Evolutionary conservation across 306 rosid species (phyloP).

Genomic region (Begonia peltatifolia): DNA sequence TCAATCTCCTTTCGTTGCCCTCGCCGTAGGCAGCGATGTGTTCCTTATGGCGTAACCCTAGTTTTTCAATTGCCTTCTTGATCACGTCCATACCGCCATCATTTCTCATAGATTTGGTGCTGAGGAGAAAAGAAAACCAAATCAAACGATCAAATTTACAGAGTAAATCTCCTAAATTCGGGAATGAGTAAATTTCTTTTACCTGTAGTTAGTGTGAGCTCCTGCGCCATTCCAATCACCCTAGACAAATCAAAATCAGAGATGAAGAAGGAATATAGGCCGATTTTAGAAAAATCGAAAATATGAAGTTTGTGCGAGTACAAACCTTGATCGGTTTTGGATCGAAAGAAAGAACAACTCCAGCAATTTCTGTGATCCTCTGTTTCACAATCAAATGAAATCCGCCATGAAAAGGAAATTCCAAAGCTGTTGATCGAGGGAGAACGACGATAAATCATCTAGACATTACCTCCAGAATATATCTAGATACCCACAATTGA

Average conservation of each 20-base stretch:
- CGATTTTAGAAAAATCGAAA: not conserved
- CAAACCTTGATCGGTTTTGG: slow-evolving; percentile 44
- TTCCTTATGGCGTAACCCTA: slow-evolving; percentile 28
- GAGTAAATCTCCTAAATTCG: not conserved
- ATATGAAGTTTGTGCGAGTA: not conserved
- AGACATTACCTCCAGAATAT: slow-evolving; percentile 41
- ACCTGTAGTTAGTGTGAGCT: slow-evolving; percentile 50
- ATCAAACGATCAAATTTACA: not conserved
- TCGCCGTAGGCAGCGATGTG: slow-evolving; percentile 43
- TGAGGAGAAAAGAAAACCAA: slow-evolving; percentile 2
- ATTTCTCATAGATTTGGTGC: slow-evolving; percentile 36
- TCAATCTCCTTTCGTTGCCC: slow-evolving; percentile 49
- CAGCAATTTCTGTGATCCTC: slow-evolving; percentile 44
- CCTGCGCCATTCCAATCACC: slow-evolving; percentile 61
- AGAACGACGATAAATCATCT: not conserved
- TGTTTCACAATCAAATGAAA: slow-evolving; percentile 4
- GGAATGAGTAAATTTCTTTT: not conserved
- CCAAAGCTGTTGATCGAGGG: not conserved
- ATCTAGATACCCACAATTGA: slow-evolving; percentile 40
- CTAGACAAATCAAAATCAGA: slow-evolving; percentile 2
- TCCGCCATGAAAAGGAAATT: no score
- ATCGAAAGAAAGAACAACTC: slow-evolving; percentile 33
- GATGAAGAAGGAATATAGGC: not conserved
- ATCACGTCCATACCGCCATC: slow-evolving; percentile 32
- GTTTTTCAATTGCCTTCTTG: slow-evolving; percentile 38